Percentiles rank a stretch among this genome's conserved stretches.
These are phyloP conservation scores for Ustilago nuda DNA, from an alignment of 1,284 basidiomycete genomes.

Conservation along the genomic window DNA sequence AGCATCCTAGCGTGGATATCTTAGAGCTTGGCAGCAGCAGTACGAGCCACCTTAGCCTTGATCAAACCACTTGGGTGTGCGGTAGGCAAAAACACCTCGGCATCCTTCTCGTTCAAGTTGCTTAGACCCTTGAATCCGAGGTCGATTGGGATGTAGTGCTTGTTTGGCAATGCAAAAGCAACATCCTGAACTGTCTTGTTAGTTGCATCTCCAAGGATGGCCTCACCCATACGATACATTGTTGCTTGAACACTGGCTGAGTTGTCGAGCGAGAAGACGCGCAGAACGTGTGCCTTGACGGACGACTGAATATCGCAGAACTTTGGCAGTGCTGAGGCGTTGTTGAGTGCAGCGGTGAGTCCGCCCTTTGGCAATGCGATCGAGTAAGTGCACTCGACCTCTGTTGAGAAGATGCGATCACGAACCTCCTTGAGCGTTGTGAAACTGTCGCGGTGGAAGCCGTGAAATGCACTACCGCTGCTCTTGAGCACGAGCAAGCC, in stretches of 20 bases:
- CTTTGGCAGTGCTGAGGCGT: slow-evolving; percentile 53
- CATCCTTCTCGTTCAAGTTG: slow-evolving; percentile 60
- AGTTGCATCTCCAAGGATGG: slow-evolving; percentile 71
- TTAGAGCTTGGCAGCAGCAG: slow-evolving; percentile 49
- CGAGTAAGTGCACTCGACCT: slow-evolving; percentile 62
- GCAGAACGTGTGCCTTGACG: slow-evolving; percentile 79
- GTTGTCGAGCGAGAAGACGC: slow-evolving; percentile 86
- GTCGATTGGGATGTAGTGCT: slow-evolving; percentile 67
- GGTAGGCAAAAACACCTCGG: slow-evolving; percentile 63
- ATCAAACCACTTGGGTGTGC: slow-evolving; percentile 63
- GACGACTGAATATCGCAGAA: slow-evolving; percentile 71
- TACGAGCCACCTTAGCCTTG: slow-evolving; percentile 57
- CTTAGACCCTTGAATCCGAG: slow-evolving; percentile 57
- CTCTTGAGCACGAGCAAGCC: slow-evolving; percentile 81
- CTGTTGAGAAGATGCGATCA: slow-evolving; percentile 67
- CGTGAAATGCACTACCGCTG: slow-evolving; percentile 85
- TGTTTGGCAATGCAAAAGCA: slow-evolving; percentile 87
- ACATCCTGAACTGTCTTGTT: slow-evolving; percentile 77
- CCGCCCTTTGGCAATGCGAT: slow-evolving; percentile 41
- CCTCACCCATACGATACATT: slow-evolving; percentile 86
- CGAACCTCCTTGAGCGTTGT: slow-evolving; percentile 76
- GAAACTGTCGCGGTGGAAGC: slow-evolving; percentile 86
- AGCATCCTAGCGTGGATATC: not conserved
- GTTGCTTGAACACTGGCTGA: slow-evolving; percentile 94
- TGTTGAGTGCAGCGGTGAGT: slow-evolving; percentile 64